Evolutionary conservation across 2,329 filamentous ascomycete genomes (phyloP), one percentile per base, ranked within the genome.

Genomic region (Xylariaceae sp.): DNA sequence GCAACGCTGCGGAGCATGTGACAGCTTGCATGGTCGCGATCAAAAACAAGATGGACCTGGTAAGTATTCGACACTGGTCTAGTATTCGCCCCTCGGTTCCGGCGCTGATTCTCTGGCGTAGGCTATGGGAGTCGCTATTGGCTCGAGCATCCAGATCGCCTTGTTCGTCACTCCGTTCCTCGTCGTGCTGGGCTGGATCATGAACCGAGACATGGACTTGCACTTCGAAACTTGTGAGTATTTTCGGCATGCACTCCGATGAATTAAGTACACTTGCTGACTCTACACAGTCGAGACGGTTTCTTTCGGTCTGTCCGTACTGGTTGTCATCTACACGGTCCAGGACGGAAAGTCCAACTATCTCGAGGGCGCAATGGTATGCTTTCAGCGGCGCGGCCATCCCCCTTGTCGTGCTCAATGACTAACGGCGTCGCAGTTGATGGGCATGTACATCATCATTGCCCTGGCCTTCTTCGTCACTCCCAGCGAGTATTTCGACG

Each of bases 281-380:
- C 5, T 15, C 1, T 6, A 16, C 19, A 3, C 32, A 73, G 69
- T 88, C 49, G 80, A 87, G 63, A 87, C 83, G 0, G 78, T 88
- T 25, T 75, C 81, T 1, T 88, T 88, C 57, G 83, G 82, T 36
- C 68, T 88, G 33, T 83, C 80, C 8, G 80, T 84, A 2, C 60
- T 88, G 26, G 80, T 88, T 19, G 82, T 87, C 21, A 84, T 75
- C 36, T 88, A 77, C 58, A 83, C 74, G 3, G 80, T 89, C 27
- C 80, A 85, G 53, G 85, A 90, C 51, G 85, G 85, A 50, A 85
- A 83, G 58, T 85, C 79, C 11, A 92, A 90, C 58, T 90, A 90
- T 47, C 72, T 90, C 15, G 84, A 90, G 57, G 84, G 84, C 28
- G 81, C 81, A 30, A 83, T 90, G 75, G 71, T 78, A 56, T 47